Percentiles rank a stretch among this genome's conserved stretches.
These are phyloP conservation scores for Plectosphaerella plurivora DNA, from an alignment of 2,329 filamentous ascomycete genomes.

Conservation along the genomic window DNA sequence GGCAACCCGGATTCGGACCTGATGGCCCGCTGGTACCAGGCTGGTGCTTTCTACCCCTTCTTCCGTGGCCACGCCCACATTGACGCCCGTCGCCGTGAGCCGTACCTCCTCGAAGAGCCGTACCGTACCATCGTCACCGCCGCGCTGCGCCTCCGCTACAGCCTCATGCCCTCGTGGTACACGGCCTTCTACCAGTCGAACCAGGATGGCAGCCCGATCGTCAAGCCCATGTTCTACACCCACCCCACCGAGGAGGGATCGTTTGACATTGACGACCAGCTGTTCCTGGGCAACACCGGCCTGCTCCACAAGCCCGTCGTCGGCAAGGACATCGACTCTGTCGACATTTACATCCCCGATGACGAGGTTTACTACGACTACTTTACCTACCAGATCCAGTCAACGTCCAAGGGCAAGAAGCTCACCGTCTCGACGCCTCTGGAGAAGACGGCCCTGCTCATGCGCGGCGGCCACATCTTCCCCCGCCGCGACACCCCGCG, in stretches of 20 bases:
- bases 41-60: conserved; percentile 95
- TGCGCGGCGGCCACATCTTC: conserved; percentile 90
- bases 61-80: conserved; percentile 98
- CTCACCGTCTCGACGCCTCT: conserved; percentile 72
- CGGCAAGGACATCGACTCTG: conserved; percentile 65
- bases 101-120: conserved; percentile 80
- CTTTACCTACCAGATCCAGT: conserved; percentile 75
- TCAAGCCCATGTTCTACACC: conserved; percentile 89
- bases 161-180: conserved; percentile 90
- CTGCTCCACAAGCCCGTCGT: conserved; percentile 91
- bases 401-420: conserved; percentile 63
- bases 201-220: conserved; percentile 76
- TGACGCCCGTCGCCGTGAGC: conserved; percentile 88
- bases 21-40: conserved; percentile 91
- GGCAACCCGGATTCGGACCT: conserved; percentile 93
- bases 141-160: conserved; percentile 83
- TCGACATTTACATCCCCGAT: conserved; percentile 84
- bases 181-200: conserved; percentile 92
- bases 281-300: conserved; percentile 85
- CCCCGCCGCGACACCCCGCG: conserved; percentile 84
- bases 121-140: conserved; percentile 83
- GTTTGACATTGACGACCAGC: conserved; percentile 88
- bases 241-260: conserved; percentile 81
- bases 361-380: conserved; percentile 93
- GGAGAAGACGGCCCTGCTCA: conserved; percentile 82